Conservation (phyloP, 2,329 filamentous ascomycete genomes). For the Cadophora malorum region DNA sequence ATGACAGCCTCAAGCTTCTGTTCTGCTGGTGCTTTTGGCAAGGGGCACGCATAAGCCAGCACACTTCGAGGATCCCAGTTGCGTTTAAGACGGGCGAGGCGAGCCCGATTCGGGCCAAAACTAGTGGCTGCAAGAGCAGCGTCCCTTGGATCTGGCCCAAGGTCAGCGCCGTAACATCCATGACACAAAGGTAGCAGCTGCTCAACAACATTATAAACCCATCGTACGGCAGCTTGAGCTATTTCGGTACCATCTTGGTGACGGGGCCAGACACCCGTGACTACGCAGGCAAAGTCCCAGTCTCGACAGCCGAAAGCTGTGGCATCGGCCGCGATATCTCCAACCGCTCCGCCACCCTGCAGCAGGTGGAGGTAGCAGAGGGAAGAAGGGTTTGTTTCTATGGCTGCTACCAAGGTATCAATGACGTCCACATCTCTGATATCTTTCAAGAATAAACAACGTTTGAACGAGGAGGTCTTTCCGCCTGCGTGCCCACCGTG, state of each 20-base stretch:
- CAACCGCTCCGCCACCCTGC: conserved; percentile 61
- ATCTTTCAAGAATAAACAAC: conserved; percentile 64
- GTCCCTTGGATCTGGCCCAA: conserved; percentile 68
- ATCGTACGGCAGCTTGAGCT: conserved; percentile 51
- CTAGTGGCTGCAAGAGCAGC: conserved; percentile 55
- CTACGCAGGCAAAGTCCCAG: conserved; percentile 69
- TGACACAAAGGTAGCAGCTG: conserved; percentile 56
- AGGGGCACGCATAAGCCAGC: conserved; percentile 62
- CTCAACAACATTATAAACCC: conserved; percentile 62
- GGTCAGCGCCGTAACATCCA: conserved; percentile 65
- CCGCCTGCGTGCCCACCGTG: conserved; percentile 61
- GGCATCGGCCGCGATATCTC: conserved; percentile 50
- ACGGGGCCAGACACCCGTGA: conserved; percentile 67
- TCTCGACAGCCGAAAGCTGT: conserved; percentile 68
- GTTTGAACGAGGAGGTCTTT: conserved; percentile 69
- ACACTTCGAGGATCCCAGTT: conserved; percentile 56
- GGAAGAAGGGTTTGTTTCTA: conserved; percentile 46
- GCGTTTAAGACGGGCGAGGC: conserved; percentile 58
- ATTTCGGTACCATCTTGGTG: conserved; percentile 54
- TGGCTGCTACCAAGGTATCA: conserved; percentile 51
- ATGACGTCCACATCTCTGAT: conserved; percentile 49
- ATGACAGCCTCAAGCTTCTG: conserved; percentile 58
- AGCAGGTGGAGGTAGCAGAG: conserved; percentile 65
- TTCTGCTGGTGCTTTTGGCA: conserved; percentile 48
- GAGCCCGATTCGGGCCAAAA: conserved; percentile 61